Evolutionary conservation across 1,284 basidiomycete species (phyloP).

Genomic region (Ustilago shanxiensis): DNA sequence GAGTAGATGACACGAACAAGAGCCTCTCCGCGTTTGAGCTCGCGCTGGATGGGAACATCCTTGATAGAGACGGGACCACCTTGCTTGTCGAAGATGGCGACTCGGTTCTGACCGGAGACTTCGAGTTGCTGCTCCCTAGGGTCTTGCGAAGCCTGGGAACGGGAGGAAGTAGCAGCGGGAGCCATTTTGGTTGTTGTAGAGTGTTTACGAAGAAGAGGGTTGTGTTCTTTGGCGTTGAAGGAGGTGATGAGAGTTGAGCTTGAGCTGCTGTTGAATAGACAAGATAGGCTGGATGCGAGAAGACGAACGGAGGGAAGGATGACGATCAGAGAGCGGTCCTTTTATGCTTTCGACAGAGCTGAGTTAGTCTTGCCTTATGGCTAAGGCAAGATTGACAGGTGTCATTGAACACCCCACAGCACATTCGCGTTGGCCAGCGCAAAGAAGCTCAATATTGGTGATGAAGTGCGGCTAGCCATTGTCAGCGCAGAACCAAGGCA

Average conservation of each 20-base stretch:
- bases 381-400: background rate
- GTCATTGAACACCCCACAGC: background rate
- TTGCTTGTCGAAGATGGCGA: conserved; percentile 60
- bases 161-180: conserved; percentile 38
- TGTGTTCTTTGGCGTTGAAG: background rate
- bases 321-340: background rate
- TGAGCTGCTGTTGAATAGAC: background rate
- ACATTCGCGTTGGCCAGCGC: background rate
- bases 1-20: conserved; percentile 78
- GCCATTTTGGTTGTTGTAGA: conserved; percentile 35
- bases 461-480: background rate
- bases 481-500: background rate
- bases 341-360: background rate
- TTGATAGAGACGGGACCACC: conserved; percentile 56
- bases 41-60: conserved; percentile 73
- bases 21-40: conserved; percentile 83
- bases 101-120: conserved; percentile 46
- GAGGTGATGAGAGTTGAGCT: background rate
- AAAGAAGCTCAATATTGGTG: background rate
- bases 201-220: background rate
- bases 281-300: background rate
- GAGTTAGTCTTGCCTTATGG: background rate
- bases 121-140: conserved; percentile 55
- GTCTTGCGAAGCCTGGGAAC: conserved; percentile 34
- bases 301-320: background rate